Percentiles rank a stretch among this genome's conserved stretches.
phyloP scores from a whole-genome alignment of 2,329 filamentous ascomycete species.

The Biscogniauxia marginata region DNA sequence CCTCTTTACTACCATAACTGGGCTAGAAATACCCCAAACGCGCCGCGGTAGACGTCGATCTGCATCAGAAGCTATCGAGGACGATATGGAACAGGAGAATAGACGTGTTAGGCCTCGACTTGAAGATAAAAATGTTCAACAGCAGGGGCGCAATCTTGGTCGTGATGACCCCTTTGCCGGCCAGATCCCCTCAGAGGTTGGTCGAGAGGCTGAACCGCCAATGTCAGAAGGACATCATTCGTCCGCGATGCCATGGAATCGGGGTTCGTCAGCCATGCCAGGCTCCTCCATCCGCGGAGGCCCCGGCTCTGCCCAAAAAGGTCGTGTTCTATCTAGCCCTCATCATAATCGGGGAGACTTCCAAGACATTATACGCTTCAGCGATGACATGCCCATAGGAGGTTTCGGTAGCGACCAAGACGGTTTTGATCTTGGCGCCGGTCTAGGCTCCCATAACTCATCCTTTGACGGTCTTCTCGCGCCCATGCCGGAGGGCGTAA shows the following conservation, averaged over 20 bases:
- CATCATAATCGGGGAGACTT: slow-evolving; percentile 37
- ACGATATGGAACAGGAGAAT: slow-evolving; percentile 32
- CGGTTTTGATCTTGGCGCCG: slow-evolving; percentile 26
- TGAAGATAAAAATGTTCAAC: slow-evolving; percentile 23
- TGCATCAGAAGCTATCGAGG: slow-evolving; percentile 44
- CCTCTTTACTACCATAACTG: slow-evolving; percentile 39
- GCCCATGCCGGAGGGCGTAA: slow-evolving; percentile 7
- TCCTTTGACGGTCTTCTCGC: slow-evolving; percentile 28
- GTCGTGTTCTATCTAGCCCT: slow-evolving; percentile 41
- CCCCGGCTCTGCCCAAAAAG: slow-evolving; percentile 39
- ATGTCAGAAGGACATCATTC: slow-evolving; percentile 63
- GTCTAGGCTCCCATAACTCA: slow-evolving; percentile 31
- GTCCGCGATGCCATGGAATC: slow-evolving; percentile 53
- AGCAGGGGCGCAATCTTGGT: slow-evolving; percentile 21
- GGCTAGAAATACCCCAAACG: slow-evolving; percentile 28
- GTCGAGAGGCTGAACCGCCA: slow-evolving; percentile 57
- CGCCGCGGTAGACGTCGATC: slow-evolving; percentile 36
- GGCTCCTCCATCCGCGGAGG: slow-evolving; percentile 46
- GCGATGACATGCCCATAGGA: slow-evolving; percentile 38
- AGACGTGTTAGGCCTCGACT: slow-evolving; percentile 41
- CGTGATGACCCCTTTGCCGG: slow-evolving; percentile 15
- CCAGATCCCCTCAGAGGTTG: slow-evolving; percentile 27
- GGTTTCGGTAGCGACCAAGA: slow-evolving; percentile 35
- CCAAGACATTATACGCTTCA: slow-evolving; percentile 46
- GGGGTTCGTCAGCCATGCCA: slow-evolving; percentile 45